Percentiles rank a stretch among this genome's conserved stretches.
These are phyloP conservation scores for Suhomyces atakaporum DNA, from an alignment of 1,139 yeast genomes.

Conservation along the genomic window DNA sequence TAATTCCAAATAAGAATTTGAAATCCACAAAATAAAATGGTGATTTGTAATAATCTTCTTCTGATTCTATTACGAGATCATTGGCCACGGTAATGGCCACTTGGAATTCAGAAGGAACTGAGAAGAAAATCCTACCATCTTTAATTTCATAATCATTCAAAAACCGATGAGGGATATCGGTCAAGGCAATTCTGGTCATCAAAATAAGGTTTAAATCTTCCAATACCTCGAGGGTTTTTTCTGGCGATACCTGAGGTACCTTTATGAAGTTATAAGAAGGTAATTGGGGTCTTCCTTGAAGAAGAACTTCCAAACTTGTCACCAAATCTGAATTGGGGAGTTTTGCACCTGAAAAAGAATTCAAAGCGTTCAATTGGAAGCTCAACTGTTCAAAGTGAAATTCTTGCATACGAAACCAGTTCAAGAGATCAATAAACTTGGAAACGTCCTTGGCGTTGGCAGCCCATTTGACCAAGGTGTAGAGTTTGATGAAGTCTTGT, in stretches of 20 bases:
- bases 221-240: constrained; percentile 62
- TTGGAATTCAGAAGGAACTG: constrained; percentile 65
- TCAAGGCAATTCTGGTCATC: constrained; percentile 72
- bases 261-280: constrained; percentile 65
- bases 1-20: constrained; percentile 57
- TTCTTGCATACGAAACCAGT: constrained; percentile 80
- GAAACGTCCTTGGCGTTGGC: constrained; percentile 68
- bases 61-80: constrained; percentile 50
- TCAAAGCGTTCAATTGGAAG: constrained; percentile 55
- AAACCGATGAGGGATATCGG: constrained; percentile 64
- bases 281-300: constrained; percentile 74
- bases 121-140: constrained; percentile 76
- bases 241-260: constrained; percentile 52
- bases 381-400: constrained; percentile 64
- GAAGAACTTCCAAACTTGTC: constrained; percentile 83
- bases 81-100: constrained; percentile 68
- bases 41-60: constrained; percentile 42
- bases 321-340: constrained; percentile 85
- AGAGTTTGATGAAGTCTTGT: constrained; percentile 79
- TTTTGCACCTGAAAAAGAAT: constrained; percentile 79
- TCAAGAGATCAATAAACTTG: constrained; percentile 76
- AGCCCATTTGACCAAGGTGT: constrained; percentile 88
- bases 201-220: constrained; percentile 71
- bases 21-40: constrained; percentile 82
- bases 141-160: constrained; percentile 57